Conservation (phyloP, 2,329 filamentous ascomycete species). For the Stagonosporopsis rhizophila region DNA sequence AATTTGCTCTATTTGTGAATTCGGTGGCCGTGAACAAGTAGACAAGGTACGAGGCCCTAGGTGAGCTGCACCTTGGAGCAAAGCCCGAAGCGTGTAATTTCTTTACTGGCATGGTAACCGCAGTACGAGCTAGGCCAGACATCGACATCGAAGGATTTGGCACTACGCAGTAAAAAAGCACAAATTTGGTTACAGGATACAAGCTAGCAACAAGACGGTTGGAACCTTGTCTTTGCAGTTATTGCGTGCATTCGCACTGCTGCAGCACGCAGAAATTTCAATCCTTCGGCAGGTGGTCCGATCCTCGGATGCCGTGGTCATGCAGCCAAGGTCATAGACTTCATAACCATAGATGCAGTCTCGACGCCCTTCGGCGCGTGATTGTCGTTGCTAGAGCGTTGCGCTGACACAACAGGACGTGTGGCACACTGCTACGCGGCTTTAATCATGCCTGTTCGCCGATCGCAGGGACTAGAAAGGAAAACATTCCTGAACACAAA, state of each 20-base stretch:
- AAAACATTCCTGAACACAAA: conserved; percentile 13
- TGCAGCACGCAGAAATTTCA: conserved; percentile 1
- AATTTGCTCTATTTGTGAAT: background rate
- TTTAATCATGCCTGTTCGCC: conserved; percentile 2
- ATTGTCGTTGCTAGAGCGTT: background rate
- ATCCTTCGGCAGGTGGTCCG: conserved; percentile 1
- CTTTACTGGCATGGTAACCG: background rate
- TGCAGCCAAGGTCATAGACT: conserved; percentile 8
- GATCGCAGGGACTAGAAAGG: background rate
- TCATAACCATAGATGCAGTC: background rate
- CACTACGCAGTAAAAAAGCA: background rate
- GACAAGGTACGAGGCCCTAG: conserved; percentile 1
- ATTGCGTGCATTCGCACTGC: background rate
- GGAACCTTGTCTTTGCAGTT: background rate
- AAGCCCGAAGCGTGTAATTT: background rate
- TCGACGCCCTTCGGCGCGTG: background rate
- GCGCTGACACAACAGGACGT: background rate
- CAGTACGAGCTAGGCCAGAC: too few relatives aligned
- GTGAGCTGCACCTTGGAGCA: conserved; percentile 11
- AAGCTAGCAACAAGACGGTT: conserved; percentile 2
- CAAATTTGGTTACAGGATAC: background rate
- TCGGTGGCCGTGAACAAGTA: conserved; percentile 5
- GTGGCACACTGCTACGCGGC: conserved; percentile 4
- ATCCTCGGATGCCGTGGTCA: conserved; percentile 8
- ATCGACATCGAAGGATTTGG: background rate